A percentile compares a stretch with the other conserved stretches of the same genome.
These are phyloP conservation scores for Metschnikowia continentalis DNA, from an alignment of 805 yeast genomes.

Conservation along the genomic window DNA sequence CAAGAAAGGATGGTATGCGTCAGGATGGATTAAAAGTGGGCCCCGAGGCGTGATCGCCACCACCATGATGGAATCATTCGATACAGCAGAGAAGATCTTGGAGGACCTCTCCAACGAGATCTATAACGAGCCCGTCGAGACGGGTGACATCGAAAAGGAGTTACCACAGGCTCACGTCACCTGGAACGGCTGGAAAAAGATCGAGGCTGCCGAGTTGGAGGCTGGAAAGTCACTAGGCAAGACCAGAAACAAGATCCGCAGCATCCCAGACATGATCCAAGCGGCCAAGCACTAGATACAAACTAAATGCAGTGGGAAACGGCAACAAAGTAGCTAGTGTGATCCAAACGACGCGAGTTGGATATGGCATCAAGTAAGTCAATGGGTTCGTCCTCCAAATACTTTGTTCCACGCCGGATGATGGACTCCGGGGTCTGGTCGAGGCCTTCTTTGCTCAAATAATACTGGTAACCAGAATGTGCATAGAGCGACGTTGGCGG, in stretches of 20 bases:
- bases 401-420: slow-evolving; percentile 12
- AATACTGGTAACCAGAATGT: slow-evolving; percentile 52
- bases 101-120: slow-evolving; percentile 45
- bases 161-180: slow-evolving; percentile 27
- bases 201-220: slow-evolving; percentile 50
- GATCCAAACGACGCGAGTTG: slow-evolving; percentile 15
- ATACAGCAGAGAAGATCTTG: slow-evolving; percentile 62
- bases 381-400: slow-evolving; percentile 13
- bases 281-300: slow-evolving; percentile 6
- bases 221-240: slow-evolving; percentile 50
- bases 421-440: slow-evolving; percentile 14
- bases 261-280: slow-evolving; percentile 47
- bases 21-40: slow-evolving; percentile 91
- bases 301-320: slow-evolving; percentile 11
- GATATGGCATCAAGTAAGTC: slow-evolving; percentile 11
- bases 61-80: slow-evolving; percentile 80
- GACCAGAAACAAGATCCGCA: slow-evolving; percentile 53
- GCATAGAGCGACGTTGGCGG: slow-evolving; percentile 47
- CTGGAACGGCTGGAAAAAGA: slow-evolving; percentile 67
- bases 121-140: slow-evolving; percentile 18
- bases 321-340: slow-evolving; percentile 14
- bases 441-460: slow-evolving; percentile 15
- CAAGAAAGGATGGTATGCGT: slow-evolving; percentile 57
- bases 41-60: slow-evolving; percentile 88
- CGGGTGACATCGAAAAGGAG: slow-evolving; percentile 8